phyloP scores from a whole-genome alignment of 331 rosid species.

The Stylosanthes scabra region DNA sequence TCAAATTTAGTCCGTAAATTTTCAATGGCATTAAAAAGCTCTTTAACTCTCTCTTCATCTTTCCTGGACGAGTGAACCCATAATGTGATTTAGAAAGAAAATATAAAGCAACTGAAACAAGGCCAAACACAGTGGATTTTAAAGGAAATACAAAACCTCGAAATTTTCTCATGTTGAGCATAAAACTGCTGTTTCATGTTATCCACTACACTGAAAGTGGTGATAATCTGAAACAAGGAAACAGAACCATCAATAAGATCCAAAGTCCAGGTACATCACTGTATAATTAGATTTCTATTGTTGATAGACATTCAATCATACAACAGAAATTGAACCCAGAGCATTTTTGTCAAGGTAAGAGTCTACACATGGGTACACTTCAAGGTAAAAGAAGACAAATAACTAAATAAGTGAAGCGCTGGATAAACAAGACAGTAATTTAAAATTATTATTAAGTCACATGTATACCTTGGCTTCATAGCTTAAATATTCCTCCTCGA shows the following conservation, averaged over 20 bases:
- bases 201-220: slow-evolving; percentile 97
- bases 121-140: slow-evolving; percentile 9
- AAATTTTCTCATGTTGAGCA: slow-evolving; percentile 63
- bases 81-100: slow-evolving; percentile 34
- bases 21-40: slow-evolving; percentile 75
- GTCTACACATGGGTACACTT: neutral
- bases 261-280: slow-evolving; percentile 15
- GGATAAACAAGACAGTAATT: slow-evolving; percentile 23
- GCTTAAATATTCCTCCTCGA: slow-evolving; percentile 91
- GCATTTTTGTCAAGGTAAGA: slow-evolving; percentile 13
- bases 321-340: neutral
- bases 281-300: neutral
- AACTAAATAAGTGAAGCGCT: slow-evolving; percentile 8
- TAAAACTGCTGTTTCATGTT: slow-evolving; percentile 91
- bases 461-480: slow-evolving; percentile 83
- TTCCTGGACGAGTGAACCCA: slow-evolving; percentile 62
- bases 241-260: slow-evolving; percentile 25
- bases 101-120: slow-evolving; percentile 18
- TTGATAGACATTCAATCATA: slow-evolving; percentile 18
- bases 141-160: slow-evolving; percentile 62
- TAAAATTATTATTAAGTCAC: slow-evolving; percentile 6
- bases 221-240: slow-evolving; percentile 71
- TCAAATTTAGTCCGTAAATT: slow-evolving; percentile 73
- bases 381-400: slow-evolving; percentile 3
- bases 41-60: slow-evolving; percentile 72